These are phyloP conservation scores for Sutorius australiensis DNA, from an alignment of 768 basidiomycete species.

Conservation along the genomic window DNA sequence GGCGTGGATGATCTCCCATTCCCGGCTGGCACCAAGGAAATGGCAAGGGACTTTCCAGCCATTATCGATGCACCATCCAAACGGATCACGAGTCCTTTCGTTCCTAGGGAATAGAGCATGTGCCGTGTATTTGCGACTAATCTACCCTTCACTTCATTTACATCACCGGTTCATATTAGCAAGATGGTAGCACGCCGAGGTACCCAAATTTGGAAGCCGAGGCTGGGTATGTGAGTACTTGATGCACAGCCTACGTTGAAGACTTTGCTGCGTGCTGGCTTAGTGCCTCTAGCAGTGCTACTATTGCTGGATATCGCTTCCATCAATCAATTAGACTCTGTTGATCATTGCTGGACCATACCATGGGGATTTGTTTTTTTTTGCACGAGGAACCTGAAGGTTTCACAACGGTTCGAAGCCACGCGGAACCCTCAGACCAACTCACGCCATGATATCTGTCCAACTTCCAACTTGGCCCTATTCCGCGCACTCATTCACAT, in stretches of 20 bases:
- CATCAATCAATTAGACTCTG: background rate
- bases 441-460: no score
- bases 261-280: background rate
- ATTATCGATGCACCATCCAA: constrained; percentile 70
- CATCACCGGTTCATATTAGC: background rate
- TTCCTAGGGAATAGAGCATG: constrained; percentile 57
- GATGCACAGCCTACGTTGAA: background rate
- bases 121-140: constrained; percentile 4
- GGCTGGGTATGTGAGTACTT: background rate
- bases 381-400: background rate
- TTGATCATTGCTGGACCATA: background rate
- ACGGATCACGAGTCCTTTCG: constrained; percentile 75
- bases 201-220: background rate
- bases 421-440: background rate
- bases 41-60: constrained; percentile 62
- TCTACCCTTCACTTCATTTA: constrained; percentile 1
- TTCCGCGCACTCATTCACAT: background rate
- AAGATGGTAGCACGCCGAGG: background rate
- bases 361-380: background rate
- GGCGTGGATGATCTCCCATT: constrained; percentile 85
- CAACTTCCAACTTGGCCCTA: background rate
- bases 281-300: background rate
- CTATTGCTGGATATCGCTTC: background rate
- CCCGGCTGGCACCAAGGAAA: constrained; percentile 81
- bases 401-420: background rate